These are phyloP conservation scores for Cornus suecica DNA, from an alignment of 148 eudicot species.

Conservation along the genomic window DNA sequence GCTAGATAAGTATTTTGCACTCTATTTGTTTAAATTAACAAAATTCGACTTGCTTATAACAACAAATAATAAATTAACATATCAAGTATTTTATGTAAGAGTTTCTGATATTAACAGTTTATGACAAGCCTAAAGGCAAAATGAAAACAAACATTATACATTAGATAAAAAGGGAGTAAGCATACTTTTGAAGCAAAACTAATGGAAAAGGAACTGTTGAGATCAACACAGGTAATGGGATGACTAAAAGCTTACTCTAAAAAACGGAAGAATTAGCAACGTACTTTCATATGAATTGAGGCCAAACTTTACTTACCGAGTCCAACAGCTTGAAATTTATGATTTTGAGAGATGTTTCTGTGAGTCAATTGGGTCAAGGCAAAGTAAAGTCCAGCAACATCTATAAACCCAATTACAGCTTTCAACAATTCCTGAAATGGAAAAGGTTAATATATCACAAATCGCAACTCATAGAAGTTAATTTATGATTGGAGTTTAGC, in stretches of 20 bases:
- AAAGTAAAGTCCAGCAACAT: constrained; percentile 96
- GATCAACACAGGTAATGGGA: neutral
- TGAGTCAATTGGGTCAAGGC: constrained; percentile 95
- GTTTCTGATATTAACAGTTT: neutral
- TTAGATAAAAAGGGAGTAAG: neutral
- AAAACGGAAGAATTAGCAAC: neutral
- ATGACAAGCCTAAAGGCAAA: neutral
- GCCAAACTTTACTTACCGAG: constrained; percentile 61
- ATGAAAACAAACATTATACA: neutral
- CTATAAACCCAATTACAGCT: constrained; percentile 86
- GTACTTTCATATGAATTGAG: neutral
- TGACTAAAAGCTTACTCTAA: neutral
- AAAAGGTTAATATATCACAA: neutral
- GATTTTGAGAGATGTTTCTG: constrained; percentile 96
- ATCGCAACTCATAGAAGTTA: neutral
- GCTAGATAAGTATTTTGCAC: too few relatives aligned
- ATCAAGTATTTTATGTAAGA: too few relatives aligned
- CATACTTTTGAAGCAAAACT: neutral
- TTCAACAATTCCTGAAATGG: constrained; percentile 74
- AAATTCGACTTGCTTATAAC: too few relatives aligned
- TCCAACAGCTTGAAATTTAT: constrained; percentile 98
- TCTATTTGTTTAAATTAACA: too few relatives aligned
- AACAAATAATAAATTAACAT: too few relatives aligned
- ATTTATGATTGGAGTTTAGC: neutral
- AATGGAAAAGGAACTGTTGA: neutral